phyloP scores from a whole-genome alignment of 805 yeast genomes.

The Saturnispora mendoncae region DNA sequence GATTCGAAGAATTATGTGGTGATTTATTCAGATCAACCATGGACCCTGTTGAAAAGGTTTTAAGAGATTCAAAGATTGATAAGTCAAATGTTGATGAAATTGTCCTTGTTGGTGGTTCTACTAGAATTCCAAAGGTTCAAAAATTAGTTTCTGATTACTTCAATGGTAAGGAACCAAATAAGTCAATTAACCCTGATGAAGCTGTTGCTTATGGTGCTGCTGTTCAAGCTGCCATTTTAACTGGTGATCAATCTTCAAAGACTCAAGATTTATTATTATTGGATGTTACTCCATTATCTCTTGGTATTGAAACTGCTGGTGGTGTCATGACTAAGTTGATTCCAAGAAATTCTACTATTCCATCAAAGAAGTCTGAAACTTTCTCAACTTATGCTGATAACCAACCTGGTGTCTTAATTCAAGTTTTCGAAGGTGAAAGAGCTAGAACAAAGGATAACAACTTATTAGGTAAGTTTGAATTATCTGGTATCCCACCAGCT shows the following conservation, averaged over 20 bases:
- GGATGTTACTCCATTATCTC: constrained; percentile 90
- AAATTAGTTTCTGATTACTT: constrained; percentile 92
- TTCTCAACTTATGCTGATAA: constrained; percentile 80
- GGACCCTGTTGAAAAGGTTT: constrained; percentile 92
- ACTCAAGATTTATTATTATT: constrained; percentile 89
- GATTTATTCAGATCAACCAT: constrained; percentile 88
- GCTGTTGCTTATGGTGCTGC: constrained; percentile 99
- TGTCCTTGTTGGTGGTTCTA: constrained; percentile 95
- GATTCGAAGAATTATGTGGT: constrained; percentile 94
- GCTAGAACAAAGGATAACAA: constrained; percentile 71
- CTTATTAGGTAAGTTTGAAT: constrained; percentile 63
- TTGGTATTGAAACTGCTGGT: constrained; percentile 80
- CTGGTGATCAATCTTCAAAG: constrained; percentile 94
- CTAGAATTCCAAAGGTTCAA: constrained; percentile 96
- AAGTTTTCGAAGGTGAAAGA: constrained; percentile 77
- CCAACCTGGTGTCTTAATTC: constrained; percentile 74
- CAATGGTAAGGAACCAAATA: constrained; percentile 96
- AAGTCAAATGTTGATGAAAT: constrained; percentile 87
- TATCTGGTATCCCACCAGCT: constrained; percentile 63
- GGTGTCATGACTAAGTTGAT: constrained; percentile 75
- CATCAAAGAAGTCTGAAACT: constrained; percentile 62
- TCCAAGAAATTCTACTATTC: constrained; percentile 70
- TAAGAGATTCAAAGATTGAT: constrained; percentile 83
- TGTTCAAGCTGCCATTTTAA: constrained; percentile 92
- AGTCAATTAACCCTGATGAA: constrained; percentile 96